phyloP scores from a whole-genome alignment of 2,329 filamentous ascomycete species.

The Penicillium hesseltinei region DNA sequence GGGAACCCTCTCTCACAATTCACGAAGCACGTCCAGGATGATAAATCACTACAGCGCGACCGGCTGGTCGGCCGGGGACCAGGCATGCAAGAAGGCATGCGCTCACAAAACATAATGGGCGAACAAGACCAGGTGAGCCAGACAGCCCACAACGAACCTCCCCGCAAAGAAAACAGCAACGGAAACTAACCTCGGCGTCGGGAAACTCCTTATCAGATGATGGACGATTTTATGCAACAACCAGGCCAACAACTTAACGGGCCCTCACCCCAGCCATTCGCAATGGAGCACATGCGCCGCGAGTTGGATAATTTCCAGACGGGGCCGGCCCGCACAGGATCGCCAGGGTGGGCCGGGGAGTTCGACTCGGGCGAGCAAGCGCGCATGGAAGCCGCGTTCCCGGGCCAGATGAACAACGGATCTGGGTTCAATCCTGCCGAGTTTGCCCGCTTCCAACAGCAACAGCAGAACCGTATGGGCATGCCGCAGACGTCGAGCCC shows the following conservation, averaged over 20 bases:
- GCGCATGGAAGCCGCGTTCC: conserved; percentile 70
- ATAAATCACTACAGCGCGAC: conserved; percentile 91
- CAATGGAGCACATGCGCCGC: conserved; percentile 65
- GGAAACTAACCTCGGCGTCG: conserved; percentile 22
- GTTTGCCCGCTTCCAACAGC: conserved; percentile 82
- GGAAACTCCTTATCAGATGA: conserved; percentile 61
- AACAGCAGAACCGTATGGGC: conserved; percentile 65
- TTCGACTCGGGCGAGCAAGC: conserved; percentile 63
- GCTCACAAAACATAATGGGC: conserved; percentile 65
- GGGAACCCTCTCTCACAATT: conserved; percentile 97
- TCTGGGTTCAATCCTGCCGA: conserved; percentile 76
- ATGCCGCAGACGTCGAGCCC: conserved; percentile 61
- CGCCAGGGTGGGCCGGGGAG: conserved; percentile 63
- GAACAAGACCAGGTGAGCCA: conserved; percentile 68
- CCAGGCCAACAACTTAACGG: conserved; percentile 58
- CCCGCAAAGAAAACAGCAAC: not conserved
- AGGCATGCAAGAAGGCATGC: conserved; percentile 71
- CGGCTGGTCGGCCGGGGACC: conserved; percentile 75
- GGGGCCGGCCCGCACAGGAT: conserved; percentile 51
- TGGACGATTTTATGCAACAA: conserved; percentile 89
- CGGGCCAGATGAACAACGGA: conserved; percentile 50
- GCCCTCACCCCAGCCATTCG: conserved; percentile 57
- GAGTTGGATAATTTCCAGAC: conserved; percentile 57
- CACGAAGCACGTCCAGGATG: conserved; percentile 93
- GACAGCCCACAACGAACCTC: not conserved